A percentile compares a stretch with the other conserved stretches of the same genome.
These are phyloP conservation scores for Fistulifera solaris DNA, from an alignment of 108 stramenopile species.

Conservation along the genomic window DNA sequence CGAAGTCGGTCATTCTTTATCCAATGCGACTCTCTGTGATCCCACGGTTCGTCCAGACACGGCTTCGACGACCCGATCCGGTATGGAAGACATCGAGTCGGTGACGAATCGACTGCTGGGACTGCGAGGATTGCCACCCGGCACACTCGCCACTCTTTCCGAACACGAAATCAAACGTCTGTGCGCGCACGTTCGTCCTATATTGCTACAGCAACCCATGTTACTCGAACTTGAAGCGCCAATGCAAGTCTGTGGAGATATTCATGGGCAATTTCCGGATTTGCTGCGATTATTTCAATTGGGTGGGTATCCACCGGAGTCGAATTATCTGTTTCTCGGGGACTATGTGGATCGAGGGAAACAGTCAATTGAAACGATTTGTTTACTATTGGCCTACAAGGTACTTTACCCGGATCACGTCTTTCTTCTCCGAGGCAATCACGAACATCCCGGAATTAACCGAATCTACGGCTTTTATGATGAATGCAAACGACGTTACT, in stretches of 20 bases:
- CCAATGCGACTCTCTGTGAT: no score
- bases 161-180: conserved; percentile 79
- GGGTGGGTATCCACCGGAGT: conserved; percentile 66
- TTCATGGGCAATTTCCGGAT: conserved; percentile 86
- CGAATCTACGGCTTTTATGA: conserved; percentile 84
- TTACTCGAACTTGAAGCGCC: conserved; percentile 91
- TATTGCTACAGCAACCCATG: conserved; percentile 88
- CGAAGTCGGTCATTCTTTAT: no score
- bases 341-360: conserved; percentile 92
- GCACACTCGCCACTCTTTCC: conserved; percentile 57
- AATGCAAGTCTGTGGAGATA: conserved; percentile 87
- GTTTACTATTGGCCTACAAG: conserved; percentile 83
- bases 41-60: no score
- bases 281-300: conserved; percentile 75
- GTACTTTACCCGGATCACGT: conserved; percentile 93
- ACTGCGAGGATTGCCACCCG: conserved; percentile 66
- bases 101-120: conserved; percentile 43
- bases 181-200: conserved; percentile 57
- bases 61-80: no score
- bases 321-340: conserved; percentile 69
- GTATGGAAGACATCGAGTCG: no score
- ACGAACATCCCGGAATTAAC: conserved; percentile 92
- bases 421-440: conserved; percentile 90
- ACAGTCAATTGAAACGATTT: conserved; percentile 87
- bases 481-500: conserved; percentile 87